Evolutionary conservation across 2,329 filamentous ascomycete species (phyloP), one percentile per base, ranked within the genome.

Genomic region (Zymoseptoria brevis): DNA sequence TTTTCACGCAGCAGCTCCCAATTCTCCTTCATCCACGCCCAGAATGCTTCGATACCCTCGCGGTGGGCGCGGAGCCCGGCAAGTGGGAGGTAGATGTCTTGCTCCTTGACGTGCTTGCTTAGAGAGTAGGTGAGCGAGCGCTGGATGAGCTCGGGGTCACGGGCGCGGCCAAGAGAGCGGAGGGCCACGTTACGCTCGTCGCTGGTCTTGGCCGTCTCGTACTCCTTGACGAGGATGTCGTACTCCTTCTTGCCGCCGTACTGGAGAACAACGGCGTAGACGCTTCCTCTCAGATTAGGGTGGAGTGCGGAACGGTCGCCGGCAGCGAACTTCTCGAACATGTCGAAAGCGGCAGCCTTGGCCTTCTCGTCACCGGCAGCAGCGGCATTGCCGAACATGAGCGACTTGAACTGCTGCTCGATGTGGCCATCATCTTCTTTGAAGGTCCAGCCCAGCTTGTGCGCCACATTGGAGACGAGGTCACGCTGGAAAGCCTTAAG

Each of bases 151-250:
- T 87, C 84, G 1, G 89, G 86, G 58, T 88, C 82, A 71, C 87
- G 87, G 53, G 90, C 86, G 55, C 90, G 85, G 55, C 93, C 93
- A 21, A 97, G 82, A 30, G 83, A 84, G 68, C 92, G 89, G 60
- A 97, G 83, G 1, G 91, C 91, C 11, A 89, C 93, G 75, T 96
- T 96, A 72, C 92, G 90, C 78, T 96, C 91, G 69, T 96, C 91
- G 66, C 85, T 87, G 66, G 87, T 93, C 60, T 81, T 84, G 1
- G 88, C 90, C 11, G 81, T 83, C 67, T 84, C 85, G 78, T 89
- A 94, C 67, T 89, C 85, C 66, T 90, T 80, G 57, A 93, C 77
- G 19, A 96, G 78, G 49, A 83, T 80, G 54, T 96, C 83, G 75
- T 94, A 96, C 83, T 96, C 90, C 74, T 89, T 87, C 70, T 87